These are phyloP conservation scores for Colletotrichum destructivum DNA, from an alignment of 2,329 filamentous ascomycete genomes.

Conservation along the genomic window DNA sequence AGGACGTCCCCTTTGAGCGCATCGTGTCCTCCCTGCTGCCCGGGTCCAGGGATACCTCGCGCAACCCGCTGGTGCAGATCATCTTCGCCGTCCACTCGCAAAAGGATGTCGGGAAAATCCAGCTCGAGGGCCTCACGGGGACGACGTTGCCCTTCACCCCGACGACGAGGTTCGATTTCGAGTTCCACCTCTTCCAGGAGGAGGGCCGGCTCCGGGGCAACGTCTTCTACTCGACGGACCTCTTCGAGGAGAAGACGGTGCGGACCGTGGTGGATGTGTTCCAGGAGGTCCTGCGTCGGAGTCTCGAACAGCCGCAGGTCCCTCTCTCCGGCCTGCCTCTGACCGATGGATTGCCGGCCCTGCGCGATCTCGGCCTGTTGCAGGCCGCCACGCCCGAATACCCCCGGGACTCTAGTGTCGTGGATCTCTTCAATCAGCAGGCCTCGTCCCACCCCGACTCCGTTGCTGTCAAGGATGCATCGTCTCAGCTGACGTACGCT, in stretches of 20 bases:
- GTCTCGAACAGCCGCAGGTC: slow-evolving; percentile 1
- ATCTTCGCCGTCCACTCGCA: slow-evolving; percentile 27
- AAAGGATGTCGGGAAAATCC: slow-evolving; percentile 10
- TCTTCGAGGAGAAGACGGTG: slow-evolving; percentile 40
- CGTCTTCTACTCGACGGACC: slow-evolving; percentile 42
- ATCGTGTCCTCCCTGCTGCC: slow-evolving; percentile 15
- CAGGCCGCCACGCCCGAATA: slow-evolving; percentile 28
- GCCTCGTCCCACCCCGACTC: slow-evolving; percentile 30
- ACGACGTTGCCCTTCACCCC: slow-evolving; percentile 10
- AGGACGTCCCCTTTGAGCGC: slow-evolving; percentile 42
- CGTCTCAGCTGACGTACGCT: slow-evolving; percentile 42
- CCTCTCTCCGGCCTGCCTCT: slow-evolving; percentile 3
- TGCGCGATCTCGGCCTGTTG: slow-evolving; percentile 39
- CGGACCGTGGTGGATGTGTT: slow-evolving; percentile 42
- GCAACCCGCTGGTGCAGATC: slow-evolving; percentile 29
- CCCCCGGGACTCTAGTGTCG: slow-evolving; percentile 42
- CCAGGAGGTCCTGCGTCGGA: not conserved
- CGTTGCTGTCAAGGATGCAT: slow-evolving; percentile 44
- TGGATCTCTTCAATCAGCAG: slow-evolving; percentile 46
- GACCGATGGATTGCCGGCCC: slow-evolving; percentile 9
- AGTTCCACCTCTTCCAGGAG: slow-evolving; percentile 46
- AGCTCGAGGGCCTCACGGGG: slow-evolving; percentile 18
- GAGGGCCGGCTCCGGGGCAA: slow-evolving; percentile 31
- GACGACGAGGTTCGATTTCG: slow-evolving; percentile 18
- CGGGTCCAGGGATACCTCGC: slow-evolving; percentile 23